Base-by-base conservation (phyloP, 2,329 filamentous ascomycete genomes). In the Diaporthe longicolla region DNA sequence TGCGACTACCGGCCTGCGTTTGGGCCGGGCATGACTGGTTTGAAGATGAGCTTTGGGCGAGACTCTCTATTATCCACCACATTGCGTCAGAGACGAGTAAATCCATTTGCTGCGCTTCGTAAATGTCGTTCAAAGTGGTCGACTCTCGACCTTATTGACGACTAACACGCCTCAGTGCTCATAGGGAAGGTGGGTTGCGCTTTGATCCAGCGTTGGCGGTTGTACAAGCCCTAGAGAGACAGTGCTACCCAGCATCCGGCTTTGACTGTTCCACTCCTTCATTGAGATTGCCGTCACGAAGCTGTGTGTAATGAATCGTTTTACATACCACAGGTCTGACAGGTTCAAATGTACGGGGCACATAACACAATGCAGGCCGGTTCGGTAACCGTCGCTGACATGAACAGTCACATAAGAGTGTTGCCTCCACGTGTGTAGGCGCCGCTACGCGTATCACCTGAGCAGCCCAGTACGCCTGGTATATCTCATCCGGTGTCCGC, bases 41-140 rank as follows among this genome's bases (percentile, higher is more conserved):
- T 40, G 32, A 40, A 26, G 45, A 43, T 35, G 24, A 24, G 37
- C 7, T 26, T 32, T 29, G n/a, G 45, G 9, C 45, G 35, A 24
- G 19, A 61, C 6, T 35, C 52, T n/a, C 48, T 24, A 19, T 24
- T 45, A 8, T 19, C 11, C 48, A 54, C 19, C 3, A 43, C 32
- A 43, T 48, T 24, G 17, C 37, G 35, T 54, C 32, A 43, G 24
- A 19, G 37, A 19, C 29, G 70, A 54, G 40, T 54, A 24, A 54
- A 63, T 63, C 57, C 57, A 71, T 63, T 63, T 71, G 45, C 58
- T 63, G 57, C 21, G 57, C 40, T 26, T 55, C 70, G 24, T 10
- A 3, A 54, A 29, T 11, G 35, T 35, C 48, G 19, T 35, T 10
- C n/a, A 29, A 55, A 52, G 17, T 59, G 55, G 37, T 37, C 9